Evolutionary conservation across 2,329 filamentous ascomycete species (phyloP).

Genomic region (Podosphaera fusca): DNA sequence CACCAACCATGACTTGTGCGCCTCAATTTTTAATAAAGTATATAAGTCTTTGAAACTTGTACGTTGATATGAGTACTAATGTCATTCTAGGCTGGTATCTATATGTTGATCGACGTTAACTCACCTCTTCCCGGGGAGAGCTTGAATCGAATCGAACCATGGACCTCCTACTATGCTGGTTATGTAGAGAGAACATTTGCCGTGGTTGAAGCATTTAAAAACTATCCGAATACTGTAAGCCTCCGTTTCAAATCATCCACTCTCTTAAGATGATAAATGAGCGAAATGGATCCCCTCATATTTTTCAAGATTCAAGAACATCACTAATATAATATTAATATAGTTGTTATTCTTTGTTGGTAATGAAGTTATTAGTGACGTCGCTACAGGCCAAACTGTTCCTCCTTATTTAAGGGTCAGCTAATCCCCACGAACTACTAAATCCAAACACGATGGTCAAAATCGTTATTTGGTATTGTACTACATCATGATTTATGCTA

Average conservation of each 20-base stretch:
- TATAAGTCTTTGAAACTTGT: not conserved
- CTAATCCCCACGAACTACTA: not conserved
- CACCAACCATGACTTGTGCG: constrained; percentile 42
- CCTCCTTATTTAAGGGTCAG: constrained; percentile 40
- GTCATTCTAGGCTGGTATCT: constrained; percentile 28
- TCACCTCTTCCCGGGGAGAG: constrained; percentile 36
- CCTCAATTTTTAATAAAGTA: constrained; percentile 40
- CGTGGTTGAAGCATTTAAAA: constrained; percentile 42
- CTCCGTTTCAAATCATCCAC: not conserved
- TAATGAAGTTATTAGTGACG: constrained; percentile 55
- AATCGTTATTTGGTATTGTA: not conserved
- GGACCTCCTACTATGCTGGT: constrained; percentile 32
- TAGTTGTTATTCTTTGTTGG: constrained; percentile 49
- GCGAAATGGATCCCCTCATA: too few relatives aligned
- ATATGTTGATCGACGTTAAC: constrained; percentile 47
- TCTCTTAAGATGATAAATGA: not conserved
- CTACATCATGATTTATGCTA: constrained; percentile 1
- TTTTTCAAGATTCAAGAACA: too few relatives aligned
- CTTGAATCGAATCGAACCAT: constrained; percentile 29
- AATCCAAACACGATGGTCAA: not conserved
- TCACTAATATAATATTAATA: not conserved
- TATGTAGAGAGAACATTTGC: constrained; percentile 46
- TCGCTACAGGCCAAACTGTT: constrained; percentile 31
- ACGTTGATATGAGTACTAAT: constrained; percentile 4
- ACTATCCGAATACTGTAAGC: constrained; percentile 34